A percentile compares a stretch with the other conserved stretches of the same genome.
Evolutionary conservation across 768 basidiomycete species (phyloP).

Genomic region (Lactarius sp.): DNA sequence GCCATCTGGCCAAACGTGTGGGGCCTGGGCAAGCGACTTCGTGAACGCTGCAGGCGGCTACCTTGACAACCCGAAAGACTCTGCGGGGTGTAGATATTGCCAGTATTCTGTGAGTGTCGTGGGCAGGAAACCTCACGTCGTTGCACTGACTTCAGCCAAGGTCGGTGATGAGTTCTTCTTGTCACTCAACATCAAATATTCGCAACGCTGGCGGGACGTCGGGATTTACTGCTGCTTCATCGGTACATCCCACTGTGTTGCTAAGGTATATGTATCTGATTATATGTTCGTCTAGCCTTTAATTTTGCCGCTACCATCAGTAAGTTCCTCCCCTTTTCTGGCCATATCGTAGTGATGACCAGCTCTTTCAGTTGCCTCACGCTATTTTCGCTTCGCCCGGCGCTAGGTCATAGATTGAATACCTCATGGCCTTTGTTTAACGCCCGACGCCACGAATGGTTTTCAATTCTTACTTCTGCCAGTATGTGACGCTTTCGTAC

Average conservation of each 20-base stretch:
- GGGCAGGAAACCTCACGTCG: neutral
- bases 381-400: slow-evolving; percentile 42
- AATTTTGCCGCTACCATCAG: slow-evolving; percentile 60
- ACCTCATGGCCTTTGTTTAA: neutral
- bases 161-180: slow-evolving; percentile 66
- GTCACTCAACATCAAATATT: slow-evolving; percentile 62
- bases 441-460: neutral
- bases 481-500: neutral
- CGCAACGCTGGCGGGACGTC: slow-evolving; percentile 61
- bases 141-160: slow-evolving; percentile 25
- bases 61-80: slow-evolving; percentile 60
- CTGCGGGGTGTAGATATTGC: slow-evolving; percentile 65
- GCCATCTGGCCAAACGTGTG: slow-evolving; percentile 69
- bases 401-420: slow-evolving; percentile 16
- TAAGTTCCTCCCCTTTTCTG: slow-evolving; percentile 27
- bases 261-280: neutral
- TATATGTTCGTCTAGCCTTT: slow-evolving; percentile 42
- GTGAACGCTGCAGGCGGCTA: slow-evolving; percentile 63
- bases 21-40: slow-evolving; percentile 65
- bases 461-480: neutral
- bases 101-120: slow-evolving; percentile 42
- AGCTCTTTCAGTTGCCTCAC: slow-evolving; percentile 51
- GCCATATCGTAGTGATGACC: neutral
- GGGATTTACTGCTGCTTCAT: slow-evolving; percentile 63
- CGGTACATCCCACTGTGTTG: slow-evolving; percentile 34